Evolutionary conservation across 2,329 filamentous ascomycete genomes (phyloP), one percentile per base, ranked within the genome.

Genomic region (Amesomyces nigricolor): DNA sequence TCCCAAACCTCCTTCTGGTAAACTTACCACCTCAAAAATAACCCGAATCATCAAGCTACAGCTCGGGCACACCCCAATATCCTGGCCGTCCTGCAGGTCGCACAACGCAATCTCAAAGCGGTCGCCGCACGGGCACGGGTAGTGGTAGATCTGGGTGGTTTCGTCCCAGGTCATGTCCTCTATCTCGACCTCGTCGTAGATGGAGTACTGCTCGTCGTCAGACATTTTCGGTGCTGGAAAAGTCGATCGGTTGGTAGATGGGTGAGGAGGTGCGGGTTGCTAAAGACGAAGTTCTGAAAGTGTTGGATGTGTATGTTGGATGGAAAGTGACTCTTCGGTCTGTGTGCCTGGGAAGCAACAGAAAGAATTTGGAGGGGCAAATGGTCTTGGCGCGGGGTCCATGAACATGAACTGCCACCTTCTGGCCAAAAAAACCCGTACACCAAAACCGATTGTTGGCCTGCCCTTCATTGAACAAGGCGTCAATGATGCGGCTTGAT

Each of bases 151-250:
- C 71, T 96, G 87, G 40, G 91, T 80, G 4, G 79, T 78, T 46
- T 84, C 75, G 72, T 96, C 91, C 71, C 83, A 96, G 66, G 88
- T 94, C 91, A 96, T 95, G 73, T 99, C 94, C 72, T 97, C 92
- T 75, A 97, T 96, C 71, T 97, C 92, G 72, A 97, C 92, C 73
- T 96, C 92, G 68, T 97, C 92, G 77, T 96, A 97, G 70, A 96
- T 89, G 63, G 87, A 84, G 55, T 87, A 72, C 35, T 74, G 70
- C 47, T 75, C 75, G 51, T 82, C 78, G 61, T 86, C 81, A 68
- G 83, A 78, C 82, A 85, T 86, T 9, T 35, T 13, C 3, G 32
- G 2, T 35, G 9, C 32, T 35, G 32, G 1, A 13, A 11, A 35
- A 10, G 1, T 35, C 22, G 22, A 2, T 26, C 22, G 22, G 4